phyloP scores from a whole-genome alignment of 805 yeast genomes.

The Barnettozyma sucrosica region DNA sequence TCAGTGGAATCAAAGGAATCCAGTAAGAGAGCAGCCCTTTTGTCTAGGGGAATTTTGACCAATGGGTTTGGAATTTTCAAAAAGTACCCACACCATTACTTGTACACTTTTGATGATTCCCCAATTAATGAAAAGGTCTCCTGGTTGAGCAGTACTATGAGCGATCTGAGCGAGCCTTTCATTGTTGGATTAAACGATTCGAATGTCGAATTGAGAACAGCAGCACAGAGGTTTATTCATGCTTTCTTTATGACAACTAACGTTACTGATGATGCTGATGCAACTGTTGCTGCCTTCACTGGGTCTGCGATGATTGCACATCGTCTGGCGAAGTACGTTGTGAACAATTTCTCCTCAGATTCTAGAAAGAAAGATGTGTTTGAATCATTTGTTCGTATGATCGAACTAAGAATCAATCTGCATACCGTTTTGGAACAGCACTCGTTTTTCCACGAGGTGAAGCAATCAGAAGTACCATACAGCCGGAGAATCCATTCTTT shows the following conservation, averaged over 20 bases:
- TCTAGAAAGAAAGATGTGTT: constrained; percentile 31
- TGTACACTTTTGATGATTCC: constrained; percentile 6
- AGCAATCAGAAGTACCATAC: constrained; percentile 23
- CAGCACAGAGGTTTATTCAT: constrained; percentile 32
- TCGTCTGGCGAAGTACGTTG: constrained; percentile 31
- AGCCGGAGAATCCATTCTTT: constrained; percentile 32
- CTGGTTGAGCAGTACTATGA: not conserved
- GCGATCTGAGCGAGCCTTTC: constrained; percentile 29
- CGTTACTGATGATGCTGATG: constrained; percentile 25
- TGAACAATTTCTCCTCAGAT: constrained; percentile 27
- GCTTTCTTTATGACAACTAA: constrained; percentile 28
- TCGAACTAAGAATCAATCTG: constrained; percentile 33
- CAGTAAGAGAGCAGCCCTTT: constrained; percentile 9
- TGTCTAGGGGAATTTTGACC: constrained; percentile 24
- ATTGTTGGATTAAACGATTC: constrained; percentile 33
- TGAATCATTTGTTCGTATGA: constrained; percentile 33
- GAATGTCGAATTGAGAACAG: constrained; percentile 29
- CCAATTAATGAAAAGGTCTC: constrained; percentile 8
- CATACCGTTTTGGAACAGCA: constrained; percentile 24
- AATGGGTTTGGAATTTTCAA: constrained; percentile 29
- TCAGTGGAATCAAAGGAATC: constrained; percentile 15
- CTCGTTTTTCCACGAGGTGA: constrained; percentile 20
- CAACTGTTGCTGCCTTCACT: constrained; percentile 32
- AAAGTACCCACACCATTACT: constrained; percentile 31
- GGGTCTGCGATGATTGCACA: constrained; percentile 36